Conservation (phyloP, 2,329 filamentous ascomycete species). For the Neofusicoccum kwambonambiense region DNA sequence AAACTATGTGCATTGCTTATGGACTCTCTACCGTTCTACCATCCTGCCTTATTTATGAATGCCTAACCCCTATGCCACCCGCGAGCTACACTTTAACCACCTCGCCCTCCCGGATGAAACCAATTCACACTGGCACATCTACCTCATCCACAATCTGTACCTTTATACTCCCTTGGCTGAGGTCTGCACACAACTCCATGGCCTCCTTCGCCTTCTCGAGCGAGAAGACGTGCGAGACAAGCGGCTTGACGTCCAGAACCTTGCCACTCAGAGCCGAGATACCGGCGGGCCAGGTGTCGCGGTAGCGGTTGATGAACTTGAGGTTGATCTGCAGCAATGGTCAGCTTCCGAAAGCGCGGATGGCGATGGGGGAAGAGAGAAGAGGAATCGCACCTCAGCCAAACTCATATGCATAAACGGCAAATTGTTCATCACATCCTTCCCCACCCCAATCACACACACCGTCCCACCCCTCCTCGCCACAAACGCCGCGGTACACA, state of each 20-base stretch:
- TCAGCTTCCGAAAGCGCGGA: background rate
- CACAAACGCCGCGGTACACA: conserved; percentile 58
- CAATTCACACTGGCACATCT: conserved; percentile 19
- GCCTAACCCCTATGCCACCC: too few species aligned
- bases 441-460: conserved; percentile 65
- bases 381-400: conserved; percentile 48
- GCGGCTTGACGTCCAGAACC: conserved; percentile 59
- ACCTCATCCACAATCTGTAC: conserved; percentile 57
- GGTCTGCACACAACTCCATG: conserved; percentile 53
- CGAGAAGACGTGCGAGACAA: conserved; percentile 63
- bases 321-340: conserved; percentile 55
- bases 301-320: conserved; percentile 69
- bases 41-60: too few species aligned
- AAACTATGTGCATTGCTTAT: too few species aligned
- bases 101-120: too few species aligned
- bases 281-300: conserved; percentile 67
- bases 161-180: conserved; percentile 57
- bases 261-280: conserved; percentile 61
- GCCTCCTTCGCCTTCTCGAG: conserved; percentile 62
- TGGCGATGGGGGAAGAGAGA: background rate
- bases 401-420: conserved; percentile 67
- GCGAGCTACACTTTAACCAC: too few species aligned
- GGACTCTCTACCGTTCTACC: too few species aligned
- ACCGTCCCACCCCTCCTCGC: conserved; percentile 59
- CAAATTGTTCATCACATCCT: conserved; percentile 61